Base-by-base conservation (phyloP, 495 filamentous ascomycete genomes). In the Penicillium psychrofluorescens region DNA sequence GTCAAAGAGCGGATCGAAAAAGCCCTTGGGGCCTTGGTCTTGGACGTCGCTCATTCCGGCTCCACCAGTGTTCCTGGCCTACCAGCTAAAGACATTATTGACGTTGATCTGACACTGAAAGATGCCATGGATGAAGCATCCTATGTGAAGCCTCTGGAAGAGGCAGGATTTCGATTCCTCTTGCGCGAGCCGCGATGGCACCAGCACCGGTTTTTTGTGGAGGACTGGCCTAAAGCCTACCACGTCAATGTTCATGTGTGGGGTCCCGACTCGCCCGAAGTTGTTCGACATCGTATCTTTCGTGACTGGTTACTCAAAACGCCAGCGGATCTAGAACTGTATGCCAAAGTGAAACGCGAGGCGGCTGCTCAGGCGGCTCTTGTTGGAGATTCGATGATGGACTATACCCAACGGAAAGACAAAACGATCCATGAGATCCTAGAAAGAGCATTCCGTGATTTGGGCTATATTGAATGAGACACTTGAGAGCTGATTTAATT, bases 61-160 rank as follows among this genome's bases (percentile, higher is more conserved):
- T 71, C 66, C n/a, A 78, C 74, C 31, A 71, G 68, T 27, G 69
- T 78, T 41, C 66, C 72, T 8, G 62, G 55, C 16, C 61, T 78
- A 4, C 51, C 66, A 2, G 72, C 73, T 22, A 77, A 77, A 48
- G 62, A 62, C 41, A 46, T 75, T 27, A 66, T 77, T 28, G 73
- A 77, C 42, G 53, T 78, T 28, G 73, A 78, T 46, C 51, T 78
- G n/a, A 51, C 66, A 16, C 48, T 76, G 13, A 44, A 41, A 9
- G 66, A 70, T 45, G 37, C 58, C 16, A 49, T 35, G 28, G 59
- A 59, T 27, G 71, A 76, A 46, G 56, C 36, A 28, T 49, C 53
- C 32, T 75, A 75, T 43, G 65, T 75, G 7, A 55, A 54, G n/a
- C 52, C 52, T 40, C 67, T 76, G 28, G 62, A 72, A 50, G 47